Evolutionary conservation across 2,329 filamentous ascomycete genomes (phyloP).

Genomic region (Fusarium illudens): DNA sequence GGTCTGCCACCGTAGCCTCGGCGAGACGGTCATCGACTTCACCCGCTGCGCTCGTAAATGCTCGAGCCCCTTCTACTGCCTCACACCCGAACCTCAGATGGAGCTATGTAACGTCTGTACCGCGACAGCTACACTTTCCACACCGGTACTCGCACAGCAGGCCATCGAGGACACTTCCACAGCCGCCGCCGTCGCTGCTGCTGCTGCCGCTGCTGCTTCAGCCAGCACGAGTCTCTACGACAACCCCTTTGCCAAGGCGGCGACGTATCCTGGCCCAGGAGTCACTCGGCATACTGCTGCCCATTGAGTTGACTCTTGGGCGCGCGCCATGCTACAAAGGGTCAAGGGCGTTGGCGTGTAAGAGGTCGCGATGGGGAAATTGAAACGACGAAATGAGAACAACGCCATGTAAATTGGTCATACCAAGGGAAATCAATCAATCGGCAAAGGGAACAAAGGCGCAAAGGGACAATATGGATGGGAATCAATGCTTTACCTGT

Average conservation of each 20-base stretch:
- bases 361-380: slow-evolving; percentile 21
- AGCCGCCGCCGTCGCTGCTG: slow-evolving; percentile 17
- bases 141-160: slow-evolving; percentile 42
- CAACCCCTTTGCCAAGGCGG: slow-evolving; percentile 28
- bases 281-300: slow-evolving; percentile 20
- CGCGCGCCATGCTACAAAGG: background rate
- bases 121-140: slow-evolving; percentile 29
- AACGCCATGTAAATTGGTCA: slow-evolving; percentile 22
- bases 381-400: slow-evolving; percentile 30
- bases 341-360: slow-evolving; percentile 20
- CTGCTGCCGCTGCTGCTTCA: slow-evolving; percentile 10
- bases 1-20: slow-evolving; percentile 39
- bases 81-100: slow-evolving; percentile 41
- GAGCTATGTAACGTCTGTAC: slow-evolving; percentile 40
- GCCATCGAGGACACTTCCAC: slow-evolving; percentile 18
- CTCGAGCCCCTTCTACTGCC: slow-evolving; percentile 43
- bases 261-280: slow-evolving; percentile 24
- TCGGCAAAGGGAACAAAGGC: slow-evolving; percentile 16
- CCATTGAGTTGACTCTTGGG: slow-evolving; percentile 13
- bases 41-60: slow-evolving; percentile 43
- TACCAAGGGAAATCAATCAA: slow-evolving; percentile 12
- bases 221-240: slow-evolving; percentile 26
- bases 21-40: slow-evolving; percentile 44
- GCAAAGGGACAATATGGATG: slow-evolving; percentile 23
- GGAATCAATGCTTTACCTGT: slow-evolving; percentile 18